phyloP scores from a whole-genome alignment of 495 filamentous ascomycete genomes.

The Aspergillus egyptiacus region DNA sequence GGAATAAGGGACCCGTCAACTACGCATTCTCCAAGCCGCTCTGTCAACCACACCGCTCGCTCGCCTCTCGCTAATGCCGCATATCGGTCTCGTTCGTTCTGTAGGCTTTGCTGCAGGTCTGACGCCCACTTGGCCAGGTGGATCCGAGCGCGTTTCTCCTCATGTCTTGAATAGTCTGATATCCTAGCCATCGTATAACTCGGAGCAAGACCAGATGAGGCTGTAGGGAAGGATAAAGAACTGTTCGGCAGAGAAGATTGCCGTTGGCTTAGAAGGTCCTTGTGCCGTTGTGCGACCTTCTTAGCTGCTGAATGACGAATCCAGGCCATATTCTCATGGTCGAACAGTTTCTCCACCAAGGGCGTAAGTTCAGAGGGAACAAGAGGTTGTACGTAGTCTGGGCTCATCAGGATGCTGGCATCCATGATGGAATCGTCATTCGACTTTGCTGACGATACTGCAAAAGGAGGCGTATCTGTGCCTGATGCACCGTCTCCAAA shows the following conservation, averaged over 20 bases:
- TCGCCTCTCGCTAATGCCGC: constrained; percentile 65
- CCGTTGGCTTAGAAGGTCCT: constrained; percentile 8
- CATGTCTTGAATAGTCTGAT: constrained; percentile 61
- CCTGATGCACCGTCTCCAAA: constrained; percentile 45
- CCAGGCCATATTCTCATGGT: constrained; percentile 74
- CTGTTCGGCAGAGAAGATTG: constrained; percentile 12
- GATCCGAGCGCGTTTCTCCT: constrained; percentile 72
- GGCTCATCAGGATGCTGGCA: constrained; percentile 88
- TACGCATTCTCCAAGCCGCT: constrained; percentile 67
- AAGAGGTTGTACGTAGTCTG: constrained; percentile 85
- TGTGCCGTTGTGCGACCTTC: constrained; percentile 72
- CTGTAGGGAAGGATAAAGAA: constrained; percentile 20
- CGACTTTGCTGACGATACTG: constrained; percentile 71
- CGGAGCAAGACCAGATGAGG: constrained; percentile 34
- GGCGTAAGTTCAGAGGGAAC: constrained; percentile 65
- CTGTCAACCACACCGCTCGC: constrained; percentile 71
- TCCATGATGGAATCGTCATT: constrained; percentile 89
- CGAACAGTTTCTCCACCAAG: constrained; percentile 71
- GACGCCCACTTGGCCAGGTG: constrained; percentile 84
- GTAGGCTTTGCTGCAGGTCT: constrained; percentile 77
- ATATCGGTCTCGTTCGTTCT: constrained; percentile 74
- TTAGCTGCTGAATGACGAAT: constrained; percentile 80
- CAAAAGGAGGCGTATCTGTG: constrained; percentile 51
- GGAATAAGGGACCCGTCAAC: constrained; percentile 63
- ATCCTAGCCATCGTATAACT: constrained; percentile 67